Base-by-base conservation (phyloP, 2,329 filamentous ascomycete species). In the Calonectria hawksworthii region DNA sequence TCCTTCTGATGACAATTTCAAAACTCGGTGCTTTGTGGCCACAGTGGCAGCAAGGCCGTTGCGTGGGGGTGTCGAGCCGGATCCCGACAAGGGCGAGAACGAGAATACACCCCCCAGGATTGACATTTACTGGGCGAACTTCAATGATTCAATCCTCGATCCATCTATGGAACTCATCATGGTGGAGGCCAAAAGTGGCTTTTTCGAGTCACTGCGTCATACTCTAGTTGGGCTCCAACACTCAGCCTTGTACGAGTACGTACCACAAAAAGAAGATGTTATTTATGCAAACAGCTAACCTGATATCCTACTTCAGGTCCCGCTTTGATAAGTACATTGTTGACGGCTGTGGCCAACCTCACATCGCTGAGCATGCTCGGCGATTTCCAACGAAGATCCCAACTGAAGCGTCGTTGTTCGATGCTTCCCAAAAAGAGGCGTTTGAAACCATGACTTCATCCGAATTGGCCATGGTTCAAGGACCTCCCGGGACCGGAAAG, bases 201-300 rank as follows among this genome's bases (percentile, higher is more conserved):
- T 96, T 82, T 98, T 92, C 76, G 96, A 98, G 83, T 92, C 94
- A 0, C 89, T 91, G 47, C 90, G 94, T 0, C 92, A 98, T 82
- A 93, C 93, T 0, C 88, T 98, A 82, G 86, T 91, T 18, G 93
- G 94, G 0, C 85, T 98, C 2, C 95, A 98, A 71, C 86, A 86
- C 88, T 92, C 85, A 83, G 85, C 85, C 3, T 69, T 68, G 90
- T 85, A 88, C 85, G 83, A 75, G 92, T 94, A 84, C 84, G 85
- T 84, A 87, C 76, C 77, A 82, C 73, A 9, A 23, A 36, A 11
- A 41, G 1, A 41, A 8, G 7, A 11, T 26, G 36, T 21, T 38
- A 41, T n/a, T 44, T 52, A 21, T 23, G n/a, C 8, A 36, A 64
- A 3, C 32, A 13, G 8, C 61, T 75, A 41, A 76, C 23, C 30